Evolutionary conservation across 192 early-diverging fungal species (phyloP).

Genomic region (Lobosporangium transversale): DNA sequence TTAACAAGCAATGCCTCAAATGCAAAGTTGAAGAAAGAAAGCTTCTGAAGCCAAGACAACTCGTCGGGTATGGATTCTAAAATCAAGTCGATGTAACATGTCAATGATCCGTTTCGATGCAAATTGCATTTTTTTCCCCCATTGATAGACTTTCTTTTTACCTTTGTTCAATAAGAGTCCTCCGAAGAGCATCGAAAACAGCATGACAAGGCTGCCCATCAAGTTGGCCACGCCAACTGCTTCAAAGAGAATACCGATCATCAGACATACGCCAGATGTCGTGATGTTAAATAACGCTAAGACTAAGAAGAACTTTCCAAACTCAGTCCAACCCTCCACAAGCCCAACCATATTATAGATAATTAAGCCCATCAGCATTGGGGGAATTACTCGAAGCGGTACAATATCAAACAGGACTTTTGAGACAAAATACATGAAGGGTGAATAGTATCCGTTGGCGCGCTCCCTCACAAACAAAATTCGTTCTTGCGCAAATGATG

Average conservation of each 20-base stretch:
- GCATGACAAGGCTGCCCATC: constrained; percentile 77
- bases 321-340: constrained; percentile 61
- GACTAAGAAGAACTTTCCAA: constrained; percentile 76
- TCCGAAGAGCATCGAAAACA: constrained; percentile 91
- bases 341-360: constrained; percentile 87
- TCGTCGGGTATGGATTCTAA: constrained; percentile 76
- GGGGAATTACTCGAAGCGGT: constrained; percentile 82
- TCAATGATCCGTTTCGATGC: neutral
- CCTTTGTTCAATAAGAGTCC: constrained; percentile 90
- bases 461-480: constrained; percentile 76
- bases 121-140: no score
- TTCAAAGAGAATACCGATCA: constrained; percentile 73
- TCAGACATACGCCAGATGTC: constrained; percentile 75
- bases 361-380: constrained; percentile 79
- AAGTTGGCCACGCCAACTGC: constrained; percentile 78
- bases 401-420: constrained; percentile 81
- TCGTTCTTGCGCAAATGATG: constrained; percentile 69
- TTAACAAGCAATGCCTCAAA: constrained; percentile 92
- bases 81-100: neutral
- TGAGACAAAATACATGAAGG: constrained; percentile 68
- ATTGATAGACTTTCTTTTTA: no score
- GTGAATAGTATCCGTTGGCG: constrained; percentile 75
- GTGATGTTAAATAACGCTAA: constrained; percentile 84
- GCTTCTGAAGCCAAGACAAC: constrained; percentile 70
- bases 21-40: constrained; percentile 93